Percentiles rank a stretch among this genome's conserved stretches.
These are phyloP conservation scores for Calycina herbarum DNA, from an alignment of 2,329 filamentous ascomycete genomes.

Conservation along the genomic window DNA sequence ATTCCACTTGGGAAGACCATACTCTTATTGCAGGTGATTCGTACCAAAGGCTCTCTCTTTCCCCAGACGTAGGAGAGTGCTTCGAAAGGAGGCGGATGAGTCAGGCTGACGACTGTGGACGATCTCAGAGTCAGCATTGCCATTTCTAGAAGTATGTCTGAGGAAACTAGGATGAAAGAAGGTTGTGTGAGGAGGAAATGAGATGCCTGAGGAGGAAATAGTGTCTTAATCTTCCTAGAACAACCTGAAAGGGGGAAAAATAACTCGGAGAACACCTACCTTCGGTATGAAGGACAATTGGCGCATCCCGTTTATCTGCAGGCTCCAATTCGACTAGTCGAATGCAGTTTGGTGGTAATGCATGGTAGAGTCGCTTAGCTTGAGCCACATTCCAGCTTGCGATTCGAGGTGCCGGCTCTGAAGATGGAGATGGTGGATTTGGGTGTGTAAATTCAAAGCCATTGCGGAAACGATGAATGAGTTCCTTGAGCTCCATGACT, in stretches of 20 bases:
- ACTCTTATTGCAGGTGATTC: constrained; percentile 2
- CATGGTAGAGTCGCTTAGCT: not conserved
- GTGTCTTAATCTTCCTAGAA: no score
- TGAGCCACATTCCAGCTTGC: not conserved
- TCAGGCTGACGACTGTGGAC: not conserved
- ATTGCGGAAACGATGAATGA: not conserved
- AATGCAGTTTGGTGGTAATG: not conserved
- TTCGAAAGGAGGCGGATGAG: not conserved
- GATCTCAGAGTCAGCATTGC: no score
- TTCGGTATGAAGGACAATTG: not conserved
- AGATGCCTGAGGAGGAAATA: no score
- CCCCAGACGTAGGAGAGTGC: constrained; percentile 19
- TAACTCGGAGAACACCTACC: no score
- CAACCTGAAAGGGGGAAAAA: no score
- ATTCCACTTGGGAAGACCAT: not conserved
- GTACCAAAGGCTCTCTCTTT: not conserved
- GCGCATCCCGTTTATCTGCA: not conserved
- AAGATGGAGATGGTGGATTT: not conserved
- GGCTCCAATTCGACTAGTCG: not conserved
- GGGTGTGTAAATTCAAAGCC: not conserved
- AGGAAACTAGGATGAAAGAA: no score
- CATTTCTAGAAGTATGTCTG: no score
- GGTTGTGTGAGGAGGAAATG: no score
- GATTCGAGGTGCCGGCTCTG: not conserved
- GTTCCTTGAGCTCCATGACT: not conserved